These are phyloP conservation scores for Fusarium decemcellulare DNA, from an alignment of 2,329 filamentous ascomycete species.

Conservation along the genomic window DNA sequence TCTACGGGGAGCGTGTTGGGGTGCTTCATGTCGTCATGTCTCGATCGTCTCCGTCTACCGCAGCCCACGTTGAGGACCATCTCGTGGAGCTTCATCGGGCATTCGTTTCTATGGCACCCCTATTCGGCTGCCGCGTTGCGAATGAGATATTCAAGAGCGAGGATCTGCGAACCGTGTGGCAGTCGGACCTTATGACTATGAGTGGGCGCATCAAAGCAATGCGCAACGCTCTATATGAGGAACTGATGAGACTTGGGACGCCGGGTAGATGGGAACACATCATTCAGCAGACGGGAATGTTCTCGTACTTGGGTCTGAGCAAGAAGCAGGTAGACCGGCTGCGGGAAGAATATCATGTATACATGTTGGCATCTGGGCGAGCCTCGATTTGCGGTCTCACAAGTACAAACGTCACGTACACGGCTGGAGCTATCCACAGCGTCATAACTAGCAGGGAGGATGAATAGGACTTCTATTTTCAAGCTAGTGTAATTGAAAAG, in stretches of 20 bases:
- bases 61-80: no score
- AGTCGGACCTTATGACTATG: constrained; percentile 53
- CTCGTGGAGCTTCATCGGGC: no score
- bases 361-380: neutral
- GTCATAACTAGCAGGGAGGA: no score
- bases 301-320: constrained; percentile 61
- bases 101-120: no score
- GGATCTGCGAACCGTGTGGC: constrained; percentile 42
- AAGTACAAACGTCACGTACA: neutral
- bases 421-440: neutral
- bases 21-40: constrained; percentile 33
- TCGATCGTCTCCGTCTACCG: no score
- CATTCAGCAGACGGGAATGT: constrained; percentile 55
- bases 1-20: constrained; percentile 55
- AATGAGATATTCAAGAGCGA: no score
- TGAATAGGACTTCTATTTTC: no score
- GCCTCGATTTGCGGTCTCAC: neutral
- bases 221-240: constrained; percentile 49
- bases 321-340: neutral
- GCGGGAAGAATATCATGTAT: neutral
- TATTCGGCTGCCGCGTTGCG: no score
- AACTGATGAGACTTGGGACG: constrained; percentile 47
- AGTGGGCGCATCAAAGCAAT: constrained; percentile 51
- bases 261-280: constrained; percentile 54
- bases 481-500: no score